Base-by-base conservation (phyloP, 305 asterid genomes). In the Lippia alba region DNA sequence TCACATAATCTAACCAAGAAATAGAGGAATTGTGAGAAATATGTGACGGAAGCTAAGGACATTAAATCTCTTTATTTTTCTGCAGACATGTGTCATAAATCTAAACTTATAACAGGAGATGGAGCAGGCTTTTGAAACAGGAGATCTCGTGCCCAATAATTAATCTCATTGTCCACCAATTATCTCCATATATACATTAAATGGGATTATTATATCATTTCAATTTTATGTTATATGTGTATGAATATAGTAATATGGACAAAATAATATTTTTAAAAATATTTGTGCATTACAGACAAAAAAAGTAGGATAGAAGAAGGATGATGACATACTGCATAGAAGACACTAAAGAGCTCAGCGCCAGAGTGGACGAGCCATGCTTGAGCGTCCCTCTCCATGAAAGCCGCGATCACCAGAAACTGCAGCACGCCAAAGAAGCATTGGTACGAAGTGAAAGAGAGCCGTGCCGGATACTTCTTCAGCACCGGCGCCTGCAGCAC, bases 321-420 rank as follows among this genome's bases (percentile, higher is more conserved):
- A 36, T 9, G 8, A 0, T 3, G 10, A 78, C 91, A 64, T 76
- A 94, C 99, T 5, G 99, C 99, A 56, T 95, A 95, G 87, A 95
- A 89, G 17, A 95, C 97, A 11, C 94, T 95, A 78, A 95, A 92
- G 32, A 95, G 96, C 80, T 95, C 99, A 51, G 86, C 82, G 48
- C 98, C 99, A 4, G 94, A 72, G 76, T 88, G 97, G 70, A 95
- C 70, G 51, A 87, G 90, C 99, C 99, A 95, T 41, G 97, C 97
- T 69, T 89, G 84, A 18, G 85, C 67, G 56, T 95, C 91, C 74
- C 96, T 74, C 80, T 95, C 99, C 46, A 83, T 7, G 59, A 95
- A 86, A 39, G 89, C 94, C 15, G 98, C 99, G 6, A 92, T 90
- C 11, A 83, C 74, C 2, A 95, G 87, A 50, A 95, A 95, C 84